Percentiles rank a stretch among this genome's conserved stretches.
These are phyloP conservation scores for Russula griseocarnosa DNA, from an alignment of 768 basidiomycete species.

Conservation along the genomic window DNA sequence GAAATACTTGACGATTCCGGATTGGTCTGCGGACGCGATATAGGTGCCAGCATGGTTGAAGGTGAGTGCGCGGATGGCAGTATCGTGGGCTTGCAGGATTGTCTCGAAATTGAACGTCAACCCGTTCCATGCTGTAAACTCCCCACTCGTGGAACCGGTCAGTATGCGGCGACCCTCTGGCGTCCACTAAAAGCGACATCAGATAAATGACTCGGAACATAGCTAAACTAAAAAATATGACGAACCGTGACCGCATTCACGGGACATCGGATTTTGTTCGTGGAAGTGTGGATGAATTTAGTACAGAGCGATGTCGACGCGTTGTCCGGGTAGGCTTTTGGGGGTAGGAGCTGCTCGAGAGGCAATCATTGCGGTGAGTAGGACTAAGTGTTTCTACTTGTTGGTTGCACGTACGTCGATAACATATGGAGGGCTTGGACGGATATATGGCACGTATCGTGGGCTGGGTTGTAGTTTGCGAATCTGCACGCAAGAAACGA, in stretches of 20 bases:
- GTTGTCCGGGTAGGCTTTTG: conserved; percentile 87
- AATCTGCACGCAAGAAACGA: conserved; percentile 41
- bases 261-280: conserved; percentile 96
- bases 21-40: conserved; percentile 89
- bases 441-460: conserved; percentile 66
- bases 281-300: conserved; percentile 96
- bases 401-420: conserved; percentile 63
- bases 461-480: conserved; percentile 77
- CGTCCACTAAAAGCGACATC: conserved; percentile 67
- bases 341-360: conserved; percentile 78
- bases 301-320: conserved; percentile 92
- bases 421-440: conserved; percentile 84
- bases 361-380: conserved; percentile 24
- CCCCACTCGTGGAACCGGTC: conserved; percentile 94
- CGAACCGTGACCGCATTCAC: conserved; percentile 92
- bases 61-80: conserved; percentile 81
- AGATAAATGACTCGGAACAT: conserved; percentile 9
- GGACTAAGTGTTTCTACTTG: conserved; percentile 20
- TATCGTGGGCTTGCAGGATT: conserved; percentile 97
- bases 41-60: conserved; percentile 95
- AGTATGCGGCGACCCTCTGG: conserved; percentile 91
- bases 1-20: conserved; percentile 96
- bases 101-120: conserved; percentile 99
- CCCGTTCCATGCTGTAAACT: conserved; percentile 99
- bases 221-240: conserved; percentile 28